phyloP scores from a whole-genome alignment of 2,329 filamentous ascomycete genomes.

The Calonectria ilicicola region DNA sequence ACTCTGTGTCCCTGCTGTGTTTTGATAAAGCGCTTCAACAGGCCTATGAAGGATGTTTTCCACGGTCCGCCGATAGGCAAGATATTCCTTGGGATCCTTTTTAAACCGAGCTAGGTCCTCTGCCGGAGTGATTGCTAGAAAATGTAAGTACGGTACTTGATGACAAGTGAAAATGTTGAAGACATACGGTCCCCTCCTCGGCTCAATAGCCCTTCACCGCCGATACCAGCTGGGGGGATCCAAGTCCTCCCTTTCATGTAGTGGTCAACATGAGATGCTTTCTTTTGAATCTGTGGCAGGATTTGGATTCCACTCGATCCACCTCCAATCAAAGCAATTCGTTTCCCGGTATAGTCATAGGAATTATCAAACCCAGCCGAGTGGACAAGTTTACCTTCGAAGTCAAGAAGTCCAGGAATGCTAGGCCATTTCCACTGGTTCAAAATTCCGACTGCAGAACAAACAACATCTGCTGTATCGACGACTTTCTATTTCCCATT shows the following conservation, averaged over 20 bases:
- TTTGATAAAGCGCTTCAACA: neutral
- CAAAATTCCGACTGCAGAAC: constrained; percentile 64
- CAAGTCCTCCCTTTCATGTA: constrained; percentile 7
- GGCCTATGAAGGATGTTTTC: neutral
- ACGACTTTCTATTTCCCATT: neutral
- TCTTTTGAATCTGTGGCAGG: constrained; percentile 38
- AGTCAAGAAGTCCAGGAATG: constrained; percentile 58
- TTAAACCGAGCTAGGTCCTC: neutral
- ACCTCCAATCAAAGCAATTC: constrained; percentile 48
- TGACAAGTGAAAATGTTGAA: too few species aligned
- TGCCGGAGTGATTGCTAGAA: neutral
- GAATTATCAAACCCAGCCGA: constrained; percentile 55
- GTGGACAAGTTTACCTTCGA: constrained; percentile 58
- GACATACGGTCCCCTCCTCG: neutral
- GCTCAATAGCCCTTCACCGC: neutral
- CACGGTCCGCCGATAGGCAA: neutral
- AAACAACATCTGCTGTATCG: constrained; percentile 46
- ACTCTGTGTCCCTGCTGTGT: neutral
- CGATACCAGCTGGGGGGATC: constrained; percentile 5
- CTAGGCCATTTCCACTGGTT: constrained; percentile 61
- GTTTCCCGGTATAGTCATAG: constrained; percentile 35
- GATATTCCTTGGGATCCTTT: neutral
- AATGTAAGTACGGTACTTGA: neutral
- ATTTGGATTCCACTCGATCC: constrained; percentile 47
- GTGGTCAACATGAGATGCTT: neutral